A percentile compares a stretch with the other conserved stretches of the same genome.
Conservation (phyloP, 352 stramenopile species). For the Pythium rhizo-oryzae region DNA sequence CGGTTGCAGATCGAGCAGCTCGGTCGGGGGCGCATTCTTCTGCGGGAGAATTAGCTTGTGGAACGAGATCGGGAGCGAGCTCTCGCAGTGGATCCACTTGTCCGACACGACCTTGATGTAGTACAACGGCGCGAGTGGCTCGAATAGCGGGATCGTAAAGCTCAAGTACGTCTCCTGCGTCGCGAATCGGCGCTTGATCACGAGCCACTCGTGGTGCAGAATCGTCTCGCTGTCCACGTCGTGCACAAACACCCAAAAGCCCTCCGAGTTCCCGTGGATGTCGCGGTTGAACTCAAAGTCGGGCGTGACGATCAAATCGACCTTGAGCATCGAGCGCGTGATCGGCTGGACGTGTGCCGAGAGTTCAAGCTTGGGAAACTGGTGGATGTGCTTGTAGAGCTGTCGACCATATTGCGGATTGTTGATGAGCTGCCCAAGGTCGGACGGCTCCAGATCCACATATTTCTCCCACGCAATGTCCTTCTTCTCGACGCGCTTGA, state of each 20-base stretch:
- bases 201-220: conserved; percentile 97
- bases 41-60: conserved; percentile 98
- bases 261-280: conserved; percentile 95
- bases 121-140: conserved; percentile 98
- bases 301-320: conserved; percentile 95
- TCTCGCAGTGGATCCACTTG: conserved; percentile 98
- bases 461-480: conserved; percentile 99
- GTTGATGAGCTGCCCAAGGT: conserved; percentile 97
- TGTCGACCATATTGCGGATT: conserved; percentile 98
- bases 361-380: conserved; percentile 98
- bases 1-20: conserved; percentile 98
- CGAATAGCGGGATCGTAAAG: conserved; percentile 98
- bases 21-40: conserved; percentile 97
- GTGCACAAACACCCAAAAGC: conserved; percentile 99
- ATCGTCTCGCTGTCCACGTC: conserved; percentile 99
- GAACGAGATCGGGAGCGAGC: conserved; percentile 97
- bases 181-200: conserved; percentile 91
- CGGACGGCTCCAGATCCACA: conserved; percentile 96
- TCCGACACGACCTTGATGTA: conserved; percentile 98
- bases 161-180: conserved; percentile 83
- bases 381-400: conserved; percentile 98
- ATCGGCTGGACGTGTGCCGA: conserved; percentile 98
- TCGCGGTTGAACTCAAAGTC: conserved; percentile 98
- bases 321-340: conserved; percentile 96
- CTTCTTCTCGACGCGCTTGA: conserved; percentile 98